A percentile compares a stretch with the other conserved stretches of the same genome.
Evolutionary conservation across 1,284 basidiomycete genomes (phyloP).

Genomic region (Psilocybe mexicana): DNA sequence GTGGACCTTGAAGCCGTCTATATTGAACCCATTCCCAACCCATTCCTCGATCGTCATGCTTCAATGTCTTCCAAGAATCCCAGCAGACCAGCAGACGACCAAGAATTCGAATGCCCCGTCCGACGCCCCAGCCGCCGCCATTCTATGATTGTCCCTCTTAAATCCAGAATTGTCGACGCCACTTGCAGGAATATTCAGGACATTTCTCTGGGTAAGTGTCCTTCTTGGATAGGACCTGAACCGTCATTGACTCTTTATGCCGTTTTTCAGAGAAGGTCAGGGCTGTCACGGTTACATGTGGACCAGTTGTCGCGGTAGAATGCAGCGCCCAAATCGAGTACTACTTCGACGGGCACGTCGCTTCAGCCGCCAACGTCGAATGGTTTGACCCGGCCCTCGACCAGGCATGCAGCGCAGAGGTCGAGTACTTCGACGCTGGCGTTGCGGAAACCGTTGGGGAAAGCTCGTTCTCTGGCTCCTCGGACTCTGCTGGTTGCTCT

Average conservation of each 20-base stretch:
- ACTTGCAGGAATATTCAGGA: constrained; percentile 21
- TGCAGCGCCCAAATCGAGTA: constrained; percentile 20
- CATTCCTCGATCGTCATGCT: neutral
- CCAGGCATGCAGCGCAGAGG: neutral
- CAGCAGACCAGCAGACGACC: neutral
- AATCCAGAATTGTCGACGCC: constrained; percentile 18
- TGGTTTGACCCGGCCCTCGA: neutral
- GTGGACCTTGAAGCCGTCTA: neutral
- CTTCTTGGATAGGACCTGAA: neutral
- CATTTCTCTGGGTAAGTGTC: constrained; percentile 15
- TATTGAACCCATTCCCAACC: neutral
- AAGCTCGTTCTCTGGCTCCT: neutral
- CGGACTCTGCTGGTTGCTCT: neutral
- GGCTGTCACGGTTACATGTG: constrained; percentile 17
- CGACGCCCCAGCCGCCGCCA: constrained; percentile 10
- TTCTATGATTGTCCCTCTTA: constrained; percentile 18
- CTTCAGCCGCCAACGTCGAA: neutral
- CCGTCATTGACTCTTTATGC: neutral
- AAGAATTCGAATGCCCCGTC: neutral
- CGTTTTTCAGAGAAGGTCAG: constrained; percentile 17
- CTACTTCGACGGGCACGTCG: constrained; percentile 4
- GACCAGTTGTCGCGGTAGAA: constrained; percentile 9
- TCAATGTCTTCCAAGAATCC: neutral
- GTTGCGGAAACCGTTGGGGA: neutral
- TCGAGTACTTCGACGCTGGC: neutral